phyloP scores from a whole-genome alignment of 805 yeast species.

The Hanseniaspora taiwanica region DNA sequence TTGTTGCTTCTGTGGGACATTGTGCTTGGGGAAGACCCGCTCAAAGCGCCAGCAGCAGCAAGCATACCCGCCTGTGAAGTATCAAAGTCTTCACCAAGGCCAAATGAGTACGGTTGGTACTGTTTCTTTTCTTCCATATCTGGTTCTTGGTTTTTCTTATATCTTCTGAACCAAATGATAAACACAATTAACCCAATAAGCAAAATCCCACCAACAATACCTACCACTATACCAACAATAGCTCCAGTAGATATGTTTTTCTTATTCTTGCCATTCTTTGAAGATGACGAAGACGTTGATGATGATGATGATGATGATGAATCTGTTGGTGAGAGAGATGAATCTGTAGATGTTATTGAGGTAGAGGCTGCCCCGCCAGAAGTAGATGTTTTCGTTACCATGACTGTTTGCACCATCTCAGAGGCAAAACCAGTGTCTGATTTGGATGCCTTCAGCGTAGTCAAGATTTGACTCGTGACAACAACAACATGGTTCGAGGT shows the following conservation, averaged over 20 bases:
- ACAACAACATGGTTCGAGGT: constrained; percentile 9
- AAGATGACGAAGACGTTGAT: constrained; percentile 7
- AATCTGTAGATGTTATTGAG: not conserved
- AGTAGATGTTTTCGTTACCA: constrained; percentile 5
- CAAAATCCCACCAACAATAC: constrained; percentile 33
- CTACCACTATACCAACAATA: constrained; percentile 50
- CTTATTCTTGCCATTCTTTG: constrained; percentile 4
- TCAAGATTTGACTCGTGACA: constrained; percentile 8
- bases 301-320: constrained; percentile 11
- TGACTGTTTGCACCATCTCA: constrained; percentile 12
- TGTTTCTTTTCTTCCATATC: constrained; percentile 30
- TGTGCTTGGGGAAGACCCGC: constrained; percentile 9
- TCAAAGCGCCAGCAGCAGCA: not conserved
- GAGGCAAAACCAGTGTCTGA: constrained; percentile 18
- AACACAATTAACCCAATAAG: constrained; percentile 27
- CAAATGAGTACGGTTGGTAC: constrained; percentile 24
- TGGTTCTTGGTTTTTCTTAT: constrained; percentile 23
- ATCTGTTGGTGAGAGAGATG: too few species aligned
- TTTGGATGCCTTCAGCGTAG: constrained; percentile 8
- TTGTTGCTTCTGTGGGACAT: constrained; percentile 5
- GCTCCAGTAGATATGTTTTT: constrained; percentile 29
- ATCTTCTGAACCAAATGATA: constrained; percentile 31
- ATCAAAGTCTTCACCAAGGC: constrained; percentile 5
- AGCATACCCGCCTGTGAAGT: not conserved
- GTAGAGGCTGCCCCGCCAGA: constrained; percentile 3